Evolutionary conservation across 192 early-diverging fungal genomes (phyloP), one percentile per base, ranked within the genome.

Genomic region (Chytriomyces sp.): DNA sequence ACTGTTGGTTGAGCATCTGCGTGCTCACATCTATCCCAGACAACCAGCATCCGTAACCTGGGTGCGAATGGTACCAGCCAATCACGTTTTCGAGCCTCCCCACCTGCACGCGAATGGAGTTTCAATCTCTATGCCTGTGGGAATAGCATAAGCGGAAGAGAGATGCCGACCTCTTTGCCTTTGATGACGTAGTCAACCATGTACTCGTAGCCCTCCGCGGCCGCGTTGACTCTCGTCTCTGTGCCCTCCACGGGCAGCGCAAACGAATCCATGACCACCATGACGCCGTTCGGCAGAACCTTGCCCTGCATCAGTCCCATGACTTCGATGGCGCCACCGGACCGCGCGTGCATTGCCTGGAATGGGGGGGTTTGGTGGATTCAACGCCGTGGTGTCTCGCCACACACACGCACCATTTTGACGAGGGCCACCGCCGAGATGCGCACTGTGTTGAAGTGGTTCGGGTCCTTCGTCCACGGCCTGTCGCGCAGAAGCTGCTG

Each of bases 11-110:
- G 36, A 93, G 78, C 89, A 90, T 94, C 75, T 99, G 97, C 19
- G 97, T 99, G 44, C 86, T 85, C 3, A 98, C 96, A 74, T 99
- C 97, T 77, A 99, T 99, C 14, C 97, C 97, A 4, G 96, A 98
- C 56, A 99, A 84, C 97, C 97, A 99, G 84, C 97, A 99, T 5
- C 97, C 96, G 74, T 99, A 99, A n/a, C 97, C 97, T 17, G 97
- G 97, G 81, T 99, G 97, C 44, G 90, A 92, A 77, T 99, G 97
- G 84, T 99, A 99, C 97, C 97, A 99, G 0, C 97, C 97, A 78
- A 98, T 88, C 10, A 87, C 92, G 66, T 97, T 94, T 75, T 99
- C 97, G 7, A 92, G 74, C 38, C 94, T 83, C 5, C 95, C 97
- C 8, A 94, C 88, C 88, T 91, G 74, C 52, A n/a, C 10, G 58